Evolutionary conservation across 2,329 filamentous ascomycete genomes (phyloP).

Genomic region (Botryotinia convoluta): DNA sequence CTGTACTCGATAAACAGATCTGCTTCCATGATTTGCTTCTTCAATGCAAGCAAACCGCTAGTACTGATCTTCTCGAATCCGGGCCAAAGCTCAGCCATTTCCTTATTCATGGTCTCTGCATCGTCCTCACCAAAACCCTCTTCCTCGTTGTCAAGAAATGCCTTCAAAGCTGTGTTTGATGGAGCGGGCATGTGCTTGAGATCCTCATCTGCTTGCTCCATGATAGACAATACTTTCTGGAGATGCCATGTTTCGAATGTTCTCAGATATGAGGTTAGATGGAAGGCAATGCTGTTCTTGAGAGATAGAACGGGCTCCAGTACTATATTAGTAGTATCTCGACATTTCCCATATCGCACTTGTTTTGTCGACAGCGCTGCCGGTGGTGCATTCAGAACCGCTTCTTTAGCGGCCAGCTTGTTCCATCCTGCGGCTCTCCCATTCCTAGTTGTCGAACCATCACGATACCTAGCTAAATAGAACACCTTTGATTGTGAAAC

Average conservation of each 20-base stretch:
- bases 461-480: background rate
- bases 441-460: background rate
- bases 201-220: background rate
- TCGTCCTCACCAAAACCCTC: background rate
- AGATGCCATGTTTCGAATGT: background rate
- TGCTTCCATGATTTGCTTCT: background rate
- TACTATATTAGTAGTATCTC: background rate
- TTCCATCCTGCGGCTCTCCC: background rate
- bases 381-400: fast-evolving
- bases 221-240: fast-evolving
- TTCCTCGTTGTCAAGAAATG: background rate
- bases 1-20: background rate
- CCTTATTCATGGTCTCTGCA: background rate
- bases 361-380: background rate
- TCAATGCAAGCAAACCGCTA: fast-evolving
- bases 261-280: background rate
- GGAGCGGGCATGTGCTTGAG: background rate
- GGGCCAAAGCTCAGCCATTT: background rate
- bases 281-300: background rate
- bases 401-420: background rate
- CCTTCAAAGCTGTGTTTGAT: background rate
- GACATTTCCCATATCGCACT: background rate
- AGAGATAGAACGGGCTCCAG: background rate
- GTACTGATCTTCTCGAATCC: background rate
- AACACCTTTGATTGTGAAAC: background rate